A percentile compares a stretch with the other conserved stretches of the same genome.
phyloP scores from a whole-genome alignment of 2,329 filamentous ascomycete genomes.

The Apiospora hydei region DNA sequence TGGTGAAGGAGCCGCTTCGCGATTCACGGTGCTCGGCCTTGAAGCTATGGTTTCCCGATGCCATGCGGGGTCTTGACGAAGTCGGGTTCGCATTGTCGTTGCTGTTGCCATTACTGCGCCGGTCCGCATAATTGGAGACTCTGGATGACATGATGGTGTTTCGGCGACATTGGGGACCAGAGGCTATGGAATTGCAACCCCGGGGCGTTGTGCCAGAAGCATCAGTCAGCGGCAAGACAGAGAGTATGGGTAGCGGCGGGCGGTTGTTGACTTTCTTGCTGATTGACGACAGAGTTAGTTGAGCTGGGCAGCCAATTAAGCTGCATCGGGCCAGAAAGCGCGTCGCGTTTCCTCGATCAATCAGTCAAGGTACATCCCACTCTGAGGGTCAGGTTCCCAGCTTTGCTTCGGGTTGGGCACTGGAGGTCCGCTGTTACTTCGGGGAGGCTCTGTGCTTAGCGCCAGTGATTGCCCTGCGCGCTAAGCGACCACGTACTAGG shows the following conservation, averaged over 20 bases:
- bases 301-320: conserved; percentile 14
- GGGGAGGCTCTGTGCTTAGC: conserved; percentile 9
- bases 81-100: conserved; percentile 34
- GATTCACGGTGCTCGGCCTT: conserved; percentile 24
- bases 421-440: conserved; percentile 5
- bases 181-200: not conserved
- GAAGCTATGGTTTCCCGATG: conserved; percentile 24
- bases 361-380: not conserved
- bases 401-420: not conserved
- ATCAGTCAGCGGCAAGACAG: not conserved
- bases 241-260: not conserved
- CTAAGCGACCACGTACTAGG: not conserved
- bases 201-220: conserved; percentile 9
- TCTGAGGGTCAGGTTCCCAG: not conserved
- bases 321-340: conserved; percentile 16
- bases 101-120: conserved; percentile 52
- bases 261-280: conserved; percentile 16
- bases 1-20: conserved; percentile 38
- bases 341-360: not conserved
- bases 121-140: conserved; percentile 48
- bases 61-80: conserved; percentile 43
- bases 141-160: conserved; percentile 43
- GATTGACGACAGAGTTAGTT: conserved; percentile 14
- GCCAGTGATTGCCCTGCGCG: conserved; percentile 7
- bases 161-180: conserved; percentile 23